phyloP scores from a whole-genome alignment of 129 eudicot genomes.

The Flaveria bidentis region DNA sequence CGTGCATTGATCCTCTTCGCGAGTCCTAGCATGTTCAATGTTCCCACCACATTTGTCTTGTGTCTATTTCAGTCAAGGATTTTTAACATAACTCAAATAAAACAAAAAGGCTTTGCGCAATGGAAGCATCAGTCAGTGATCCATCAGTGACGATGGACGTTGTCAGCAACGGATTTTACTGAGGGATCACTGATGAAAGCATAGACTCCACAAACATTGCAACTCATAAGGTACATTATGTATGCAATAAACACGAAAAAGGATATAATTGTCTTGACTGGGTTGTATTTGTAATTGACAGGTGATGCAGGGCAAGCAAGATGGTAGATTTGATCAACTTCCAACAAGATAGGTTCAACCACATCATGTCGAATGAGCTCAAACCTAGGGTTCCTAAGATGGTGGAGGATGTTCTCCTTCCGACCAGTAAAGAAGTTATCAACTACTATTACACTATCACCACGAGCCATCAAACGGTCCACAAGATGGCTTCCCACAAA shows the following conservation, averaged over 20 bases:
- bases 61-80: constrained; percentile 41
- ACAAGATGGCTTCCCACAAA: constrained; percentile 87
- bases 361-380: constrained; percentile 87
- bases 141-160: too few species aligned
- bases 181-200: too few species aligned
- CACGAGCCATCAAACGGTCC: constrained; percentile 76
- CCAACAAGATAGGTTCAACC: constrained; percentile 80
- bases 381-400: constrained; percentile 59
- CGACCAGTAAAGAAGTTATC: constrained; percentile 84
- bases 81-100: background rate
- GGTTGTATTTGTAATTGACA: constrained; percentile 82
- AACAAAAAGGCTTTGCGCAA: too few species aligned
- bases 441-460: constrained; percentile 72
- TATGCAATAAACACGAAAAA: constrained; percentile 11
- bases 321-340: constrained; percentile 88
- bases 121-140: too few species aligned
- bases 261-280: constrained; percentile 94
- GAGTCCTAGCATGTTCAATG: constrained; percentile 70
- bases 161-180: too few species aligned
- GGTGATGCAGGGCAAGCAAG: constrained; percentile 95
- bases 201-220: too few species aligned
- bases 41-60: constrained; percentile 86
- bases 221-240: too few species aligned
- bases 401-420: constrained; percentile 68
- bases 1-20: constrained; percentile 75